phyloP scores from a whole-genome alignment of 768 basidiomycete genomes.

The Galerina marginata region DNA sequence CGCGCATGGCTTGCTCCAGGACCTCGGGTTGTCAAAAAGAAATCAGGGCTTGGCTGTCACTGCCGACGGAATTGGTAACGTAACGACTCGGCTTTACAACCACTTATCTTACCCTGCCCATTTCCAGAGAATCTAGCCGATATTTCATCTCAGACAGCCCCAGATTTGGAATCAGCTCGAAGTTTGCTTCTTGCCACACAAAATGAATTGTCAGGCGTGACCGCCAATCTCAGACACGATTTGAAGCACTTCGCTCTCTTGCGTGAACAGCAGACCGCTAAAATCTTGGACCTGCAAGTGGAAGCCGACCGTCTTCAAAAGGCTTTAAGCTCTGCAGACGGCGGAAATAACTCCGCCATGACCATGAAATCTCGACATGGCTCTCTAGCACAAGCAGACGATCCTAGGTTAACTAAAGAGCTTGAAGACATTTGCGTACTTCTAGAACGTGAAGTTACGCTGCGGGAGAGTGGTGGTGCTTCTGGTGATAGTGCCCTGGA shows the following conservation, averaged over 20 bases:
- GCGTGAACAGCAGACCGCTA: slow-evolving; percentile 10
- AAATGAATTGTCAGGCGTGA: slow-evolving; percentile 8
- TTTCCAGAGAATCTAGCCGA: neutral
- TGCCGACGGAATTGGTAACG: neutral
- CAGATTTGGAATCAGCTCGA: slow-evolving; percentile 9
- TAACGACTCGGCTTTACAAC: neutral
- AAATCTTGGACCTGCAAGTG: slow-evolving; percentile 6
- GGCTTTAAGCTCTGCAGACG: slow-evolving; percentile 1
- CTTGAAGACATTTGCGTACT: slow-evolving; percentile 12
- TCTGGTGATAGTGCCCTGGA: slow-evolving; percentile 1
- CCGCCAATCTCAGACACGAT: slow-evolving; percentile 6
- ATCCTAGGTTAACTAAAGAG: neutral
- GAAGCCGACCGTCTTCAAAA: slow-evolving; percentile 20
- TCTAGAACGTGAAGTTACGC: slow-evolving; percentile 13
- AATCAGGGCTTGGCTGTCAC: neutral
- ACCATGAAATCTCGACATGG: neutral
- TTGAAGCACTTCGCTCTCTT: slow-evolving; percentile 6
- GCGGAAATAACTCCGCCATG: neutral
- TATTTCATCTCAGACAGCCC: neutral
- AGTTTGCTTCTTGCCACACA: slow-evolving; percentile 7
- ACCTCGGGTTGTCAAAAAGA: neutral
- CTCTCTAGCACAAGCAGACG: neutral
- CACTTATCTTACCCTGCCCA: neutral
- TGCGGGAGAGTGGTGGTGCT: neutral
- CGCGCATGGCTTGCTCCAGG: slow-evolving; percentile 5